phyloP scores from a whole-genome alignment of 768 basidiomycete genomes.

The Symmetrospora coprosmae region DNA sequence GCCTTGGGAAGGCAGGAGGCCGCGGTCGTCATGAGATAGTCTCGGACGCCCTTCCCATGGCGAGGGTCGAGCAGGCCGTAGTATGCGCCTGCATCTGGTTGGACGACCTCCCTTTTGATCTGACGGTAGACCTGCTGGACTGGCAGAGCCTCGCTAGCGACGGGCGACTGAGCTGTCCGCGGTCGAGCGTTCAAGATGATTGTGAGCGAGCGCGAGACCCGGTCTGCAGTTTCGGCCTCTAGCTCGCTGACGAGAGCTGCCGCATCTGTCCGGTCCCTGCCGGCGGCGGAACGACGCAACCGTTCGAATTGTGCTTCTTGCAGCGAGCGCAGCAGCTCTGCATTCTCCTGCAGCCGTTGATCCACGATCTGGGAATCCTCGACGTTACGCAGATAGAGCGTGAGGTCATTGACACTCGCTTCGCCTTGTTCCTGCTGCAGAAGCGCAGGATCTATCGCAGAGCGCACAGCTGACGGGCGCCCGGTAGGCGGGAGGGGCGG shows the following conservation, averaged over 20 bases:
- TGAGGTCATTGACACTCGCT: too few species aligned
- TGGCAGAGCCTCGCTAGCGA: background rate
- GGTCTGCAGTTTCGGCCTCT: background rate
- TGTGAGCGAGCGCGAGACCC: background rate
- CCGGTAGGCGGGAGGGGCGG: background rate
- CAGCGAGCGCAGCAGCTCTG: background rate
- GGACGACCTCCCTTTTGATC: too few species aligned
- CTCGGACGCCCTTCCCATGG: background rate
- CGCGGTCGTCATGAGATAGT: slow-evolving; percentile 3
- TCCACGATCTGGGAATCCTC: background rate
- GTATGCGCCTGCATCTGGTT: slow-evolving; percentile 2
- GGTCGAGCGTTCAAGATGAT: slow-evolving; percentile 11
- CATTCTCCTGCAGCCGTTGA: slow-evolving; percentile 2
- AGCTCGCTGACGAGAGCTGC: background rate
- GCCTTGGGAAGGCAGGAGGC: too few species aligned
- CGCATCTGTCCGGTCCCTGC: background rate
- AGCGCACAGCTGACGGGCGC: background rate
- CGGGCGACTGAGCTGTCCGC: background rate
- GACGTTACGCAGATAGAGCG: background rate
- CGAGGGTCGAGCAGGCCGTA: background rate
- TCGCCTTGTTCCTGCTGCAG: background rate
- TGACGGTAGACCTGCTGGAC: background rate
- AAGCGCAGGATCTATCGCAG: background rate
- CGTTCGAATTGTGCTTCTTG: slow-evolving; percentile 19
- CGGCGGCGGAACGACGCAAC: background rate